Evolutionary conservation across 352 stramenopile genomes (phyloP), one percentile per base, ranked within the genome.

Genomic region (Pythium chondricola): DNA sequence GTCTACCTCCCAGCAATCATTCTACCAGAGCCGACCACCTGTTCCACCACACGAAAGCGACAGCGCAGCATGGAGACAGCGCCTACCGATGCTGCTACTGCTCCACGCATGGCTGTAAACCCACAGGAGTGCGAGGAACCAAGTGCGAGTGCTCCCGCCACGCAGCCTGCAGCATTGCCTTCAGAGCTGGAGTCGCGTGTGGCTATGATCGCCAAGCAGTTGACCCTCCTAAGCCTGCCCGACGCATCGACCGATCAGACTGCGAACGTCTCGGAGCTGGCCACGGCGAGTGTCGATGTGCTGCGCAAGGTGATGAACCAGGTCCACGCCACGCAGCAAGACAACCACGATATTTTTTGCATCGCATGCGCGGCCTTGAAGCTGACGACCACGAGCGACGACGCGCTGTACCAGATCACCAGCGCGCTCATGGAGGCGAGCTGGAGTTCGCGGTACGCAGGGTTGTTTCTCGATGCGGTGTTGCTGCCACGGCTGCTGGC

Each of bases 401-500:
- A 88, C 63, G 72, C 51, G 20, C 65, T 90, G 1, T 71, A 70
- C 36, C 66, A 76, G 16, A 67, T 88, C 36, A 69, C 76, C 21
- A 90, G 72, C 31, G 55, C 61, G 7, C 46, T 90, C 8, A 67
- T 88, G 32, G 69, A 82, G 10, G 69, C 69, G 16, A 88, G 74
- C 33, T 88, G 76, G 69, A 87, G 79, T 35, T 85, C 75, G 16
- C 71, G 69, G 10, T 86, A 87, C 51, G 75, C 79, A 2, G 58
- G 61, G 0, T 59, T 84, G 18, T 90, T 82, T 31, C 52, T 90
- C 9, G 57, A 73, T 35, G 67, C 72, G 5, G 78, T 58, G 27
- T 48, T 90, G 8, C 47, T 83, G 22, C 75, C 79, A 1, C 83
- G 79, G 39, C 76, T 90, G 25, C 57, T 66, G 4, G 47, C 43